A percentile compares a stretch with the other conserved stretches of the same genome.
These are phyloP conservation scores for Fusarium sp. DNA, from an alignment of 2,329 filamentous ascomycete genomes.

Conservation along the genomic window DNA sequence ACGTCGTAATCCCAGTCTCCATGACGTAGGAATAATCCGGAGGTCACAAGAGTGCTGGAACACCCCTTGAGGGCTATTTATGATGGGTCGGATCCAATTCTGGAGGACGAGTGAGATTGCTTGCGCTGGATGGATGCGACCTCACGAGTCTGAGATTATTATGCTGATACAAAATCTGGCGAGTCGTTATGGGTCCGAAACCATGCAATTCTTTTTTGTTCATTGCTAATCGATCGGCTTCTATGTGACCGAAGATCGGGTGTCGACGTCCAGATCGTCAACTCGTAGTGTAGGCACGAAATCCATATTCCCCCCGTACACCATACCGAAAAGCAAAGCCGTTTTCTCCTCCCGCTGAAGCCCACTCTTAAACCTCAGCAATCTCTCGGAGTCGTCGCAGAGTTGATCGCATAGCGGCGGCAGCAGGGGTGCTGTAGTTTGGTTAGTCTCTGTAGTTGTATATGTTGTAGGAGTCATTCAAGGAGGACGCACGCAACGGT, in stretches of 20 bases:
- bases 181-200: conserved; percentile 50
- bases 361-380: conserved; percentile 82
- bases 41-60: neutral
- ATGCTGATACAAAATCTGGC: conserved; percentile 10
- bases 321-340: conserved; percentile 63
- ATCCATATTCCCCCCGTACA: conserved; percentile 61
- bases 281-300: conserved; percentile 60
- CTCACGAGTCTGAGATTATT: conserved; percentile 19
- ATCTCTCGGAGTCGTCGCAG: conserved; percentile 98
- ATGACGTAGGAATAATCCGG: neutral
- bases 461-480: conserved; percentile 1
- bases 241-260: conserved; percentile 57
- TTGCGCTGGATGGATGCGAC: conserved; percentile 19
- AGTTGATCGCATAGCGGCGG: conserved; percentile 93
- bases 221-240: conserved; percentile 61
- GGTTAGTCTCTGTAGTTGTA: conserved; percentile 47
- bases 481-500: conserved; percentile 87
- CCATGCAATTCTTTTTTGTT: conserved; percentile 56
- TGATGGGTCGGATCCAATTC: neutral
- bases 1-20: neutral
- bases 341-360: conserved; percentile 52
- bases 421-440: conserved; percentile 83
- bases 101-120: conserved; percentile 5
- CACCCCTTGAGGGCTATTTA: neutral
- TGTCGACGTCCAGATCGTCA: conserved; percentile 59